Percentiles rank a stretch among this genome's conserved stretches.
Conservation (phyloP, 2,329 filamentous ascomycete genomes). For the Pochonia chlamydosporia region DNA sequence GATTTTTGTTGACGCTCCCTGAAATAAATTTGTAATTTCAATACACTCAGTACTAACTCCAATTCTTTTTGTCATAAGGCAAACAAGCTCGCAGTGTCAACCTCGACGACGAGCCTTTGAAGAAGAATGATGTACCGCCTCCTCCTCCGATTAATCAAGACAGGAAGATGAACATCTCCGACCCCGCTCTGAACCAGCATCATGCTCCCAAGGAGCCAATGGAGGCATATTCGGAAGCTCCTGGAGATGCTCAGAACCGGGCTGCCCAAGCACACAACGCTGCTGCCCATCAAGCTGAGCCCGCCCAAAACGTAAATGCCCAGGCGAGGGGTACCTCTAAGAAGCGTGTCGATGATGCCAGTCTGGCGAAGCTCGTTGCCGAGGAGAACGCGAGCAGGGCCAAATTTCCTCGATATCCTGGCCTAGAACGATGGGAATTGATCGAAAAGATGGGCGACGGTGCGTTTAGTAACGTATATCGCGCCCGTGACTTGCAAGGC, state of each 20-base stretch:
- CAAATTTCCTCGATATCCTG: constrained; percentile 65
- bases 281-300: constrained; percentile 57
- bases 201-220: constrained; percentile 39
- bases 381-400: constrained; percentile 83
- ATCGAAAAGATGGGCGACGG: constrained; percentile 98
- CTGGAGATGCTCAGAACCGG: constrained; percentile 57
- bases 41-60: background rate
- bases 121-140: constrained; percentile 46
- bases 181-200: constrained; percentile 34
- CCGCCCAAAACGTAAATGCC: constrained; percentile 46
- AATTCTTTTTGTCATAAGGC: constrained; percentile 38
- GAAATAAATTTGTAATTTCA: background rate
- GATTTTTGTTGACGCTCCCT: background rate
- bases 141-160: constrained; percentile 47
- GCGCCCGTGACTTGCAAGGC: constrained; percentile 69
- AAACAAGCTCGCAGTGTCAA: constrained; percentile 78
- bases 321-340: constrained; percentile 18
- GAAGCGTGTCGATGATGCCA: constrained; percentile 51
- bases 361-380: constrained; percentile 79
- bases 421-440: constrained; percentile 63
- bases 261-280: constrained; percentile 62
- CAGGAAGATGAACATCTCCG: constrained; percentile 47
- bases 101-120: constrained; percentile 41
- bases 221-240: constrained; percentile 57
- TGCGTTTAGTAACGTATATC: constrained; percentile 97